Percentiles rank a stretch among this genome's conserved stretches.
Conservation (phyloP, 345 rosid species). For the Gynandropsis gynandra region DNA sequence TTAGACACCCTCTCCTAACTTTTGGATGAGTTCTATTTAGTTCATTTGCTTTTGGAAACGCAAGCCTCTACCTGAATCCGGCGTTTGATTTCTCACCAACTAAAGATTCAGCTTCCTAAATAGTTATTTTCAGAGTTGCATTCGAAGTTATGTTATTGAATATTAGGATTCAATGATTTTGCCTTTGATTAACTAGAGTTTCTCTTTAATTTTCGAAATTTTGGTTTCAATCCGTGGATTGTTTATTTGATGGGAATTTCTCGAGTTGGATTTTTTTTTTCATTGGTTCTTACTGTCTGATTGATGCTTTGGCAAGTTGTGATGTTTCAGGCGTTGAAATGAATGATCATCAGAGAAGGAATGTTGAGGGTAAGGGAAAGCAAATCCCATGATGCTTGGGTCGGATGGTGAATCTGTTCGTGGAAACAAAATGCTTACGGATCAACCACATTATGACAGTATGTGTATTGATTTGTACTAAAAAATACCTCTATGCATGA, state of each 20-base stretch:
- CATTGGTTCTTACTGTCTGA: conserved; percentile 2
- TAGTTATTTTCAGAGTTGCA: too few species aligned
- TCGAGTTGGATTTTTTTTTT: too few species aligned
- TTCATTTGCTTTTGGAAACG: too few species aligned
- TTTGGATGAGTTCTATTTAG: too few species aligned
- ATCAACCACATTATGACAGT: conserved; percentile 53
- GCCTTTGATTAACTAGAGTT: conserved; percentile 18
- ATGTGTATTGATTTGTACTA: too few species aligned
- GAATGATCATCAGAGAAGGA: conserved; percentile 45
- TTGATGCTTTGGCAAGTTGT: conserved; percentile 9
- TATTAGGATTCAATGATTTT: too few species aligned
- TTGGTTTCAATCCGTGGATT: conserved; percentile 6
- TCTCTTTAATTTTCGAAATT: conserved; percentile 14
- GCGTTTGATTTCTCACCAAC: conserved; percentile 3
- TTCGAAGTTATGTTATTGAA: conserved; percentile 5
- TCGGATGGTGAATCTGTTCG: conserved; percentile 54
- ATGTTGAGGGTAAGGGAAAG: conserved; percentile 40
- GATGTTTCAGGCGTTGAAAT: conserved; percentile 51
- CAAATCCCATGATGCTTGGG: conserved; percentile 52
- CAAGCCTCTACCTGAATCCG: too few species aligned
- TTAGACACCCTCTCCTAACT: too few species aligned
- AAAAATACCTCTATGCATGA: too few species aligned
- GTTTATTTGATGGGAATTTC: conserved; percentile 5
- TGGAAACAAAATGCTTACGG: conserved; percentile 38
- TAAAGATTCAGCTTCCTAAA: background rate